These are phyloP conservation scores for Casuarina equisetifolia DNA, from an alignment of 306 rosid genomes.

Conservation along the genomic window DNA sequence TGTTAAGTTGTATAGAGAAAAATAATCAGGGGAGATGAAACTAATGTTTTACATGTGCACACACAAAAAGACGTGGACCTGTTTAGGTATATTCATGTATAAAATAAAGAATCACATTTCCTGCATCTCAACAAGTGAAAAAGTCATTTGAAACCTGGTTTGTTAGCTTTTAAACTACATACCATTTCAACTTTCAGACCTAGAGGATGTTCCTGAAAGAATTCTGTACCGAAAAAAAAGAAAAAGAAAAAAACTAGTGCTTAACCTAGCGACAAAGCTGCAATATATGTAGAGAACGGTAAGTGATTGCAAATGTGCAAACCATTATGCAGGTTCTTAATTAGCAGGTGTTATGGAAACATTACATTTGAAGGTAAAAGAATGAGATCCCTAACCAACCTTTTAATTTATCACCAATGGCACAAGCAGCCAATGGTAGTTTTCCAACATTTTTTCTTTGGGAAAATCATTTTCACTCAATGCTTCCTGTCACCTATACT, in stretches of 20 bases:
- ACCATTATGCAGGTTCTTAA: conserved; percentile 13
- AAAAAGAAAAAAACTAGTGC: neutral
- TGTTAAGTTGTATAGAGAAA: neutral
- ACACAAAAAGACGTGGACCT: neutral
- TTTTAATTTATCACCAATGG: neutral
- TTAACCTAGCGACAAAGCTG: neutral
- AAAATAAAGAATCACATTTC: neutral
- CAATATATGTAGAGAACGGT: neutral
- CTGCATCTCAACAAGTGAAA: neutral
- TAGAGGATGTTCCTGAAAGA: neutral
- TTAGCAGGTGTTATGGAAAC: neutral
- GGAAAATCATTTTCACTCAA: conserved; percentile 11
- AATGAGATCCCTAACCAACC: neutral
- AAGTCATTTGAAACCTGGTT: neutral
- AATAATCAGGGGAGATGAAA: conserved; percentile 3
- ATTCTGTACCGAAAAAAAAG: neutral
- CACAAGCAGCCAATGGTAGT: neutral
- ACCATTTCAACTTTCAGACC: conserved; percentile 7
- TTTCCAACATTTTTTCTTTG: neutral
- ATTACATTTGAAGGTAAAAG: neutral
- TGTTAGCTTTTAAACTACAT: neutral
- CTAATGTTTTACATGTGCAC: conserved; percentile 4
- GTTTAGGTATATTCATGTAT: neutral
- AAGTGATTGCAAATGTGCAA: conserved; percentile 2
- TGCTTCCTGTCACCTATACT: neutral